phyloP scores from a whole-genome alignment of 257 asterid species.

The Solanum chmielewskii region DNA sequence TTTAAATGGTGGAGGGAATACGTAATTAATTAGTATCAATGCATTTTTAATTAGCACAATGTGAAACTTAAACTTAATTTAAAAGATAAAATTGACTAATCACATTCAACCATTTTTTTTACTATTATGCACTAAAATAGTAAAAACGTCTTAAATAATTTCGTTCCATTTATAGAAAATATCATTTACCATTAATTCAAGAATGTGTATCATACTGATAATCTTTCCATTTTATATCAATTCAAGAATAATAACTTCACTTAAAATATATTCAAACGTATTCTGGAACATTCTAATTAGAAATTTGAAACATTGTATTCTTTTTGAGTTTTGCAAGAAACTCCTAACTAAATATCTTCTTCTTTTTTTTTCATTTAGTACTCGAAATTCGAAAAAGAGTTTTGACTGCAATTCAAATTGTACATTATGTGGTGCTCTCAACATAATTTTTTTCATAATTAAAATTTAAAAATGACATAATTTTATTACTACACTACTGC shows the following conservation, averaged over 20 bases:
- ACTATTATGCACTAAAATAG: background rate
- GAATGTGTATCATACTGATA: background rate
- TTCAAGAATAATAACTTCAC: background rate
- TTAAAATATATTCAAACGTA: background rate
- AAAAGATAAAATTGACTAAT: background rate
- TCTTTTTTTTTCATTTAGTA: too few relatives aligned
- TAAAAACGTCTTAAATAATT: background rate
- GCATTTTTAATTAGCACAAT: background rate
- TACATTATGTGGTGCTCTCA: too few relatives aligned
- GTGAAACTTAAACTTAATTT: background rate
- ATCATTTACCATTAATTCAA: background rate
- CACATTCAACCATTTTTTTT: background rate
- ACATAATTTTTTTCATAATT: rapidly evolving
- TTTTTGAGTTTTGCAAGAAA: background rate
- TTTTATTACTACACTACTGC: too few relatives aligned
- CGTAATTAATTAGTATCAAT: background rate
- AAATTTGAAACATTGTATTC: background rate
- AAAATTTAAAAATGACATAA: too few relatives aligned
- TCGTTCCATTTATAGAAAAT: background rate
- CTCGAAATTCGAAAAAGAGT: too few relatives aligned
- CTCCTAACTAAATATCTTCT: background rate
- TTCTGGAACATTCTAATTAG: background rate
- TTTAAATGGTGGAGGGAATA: background rate
- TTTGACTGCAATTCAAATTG: too few relatives aligned
- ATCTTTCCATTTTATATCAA: background rate